phyloP scores from a whole-genome alignment of 371 early-diverging fungal species.

The Cokeromyces recurvatus region DNA sequence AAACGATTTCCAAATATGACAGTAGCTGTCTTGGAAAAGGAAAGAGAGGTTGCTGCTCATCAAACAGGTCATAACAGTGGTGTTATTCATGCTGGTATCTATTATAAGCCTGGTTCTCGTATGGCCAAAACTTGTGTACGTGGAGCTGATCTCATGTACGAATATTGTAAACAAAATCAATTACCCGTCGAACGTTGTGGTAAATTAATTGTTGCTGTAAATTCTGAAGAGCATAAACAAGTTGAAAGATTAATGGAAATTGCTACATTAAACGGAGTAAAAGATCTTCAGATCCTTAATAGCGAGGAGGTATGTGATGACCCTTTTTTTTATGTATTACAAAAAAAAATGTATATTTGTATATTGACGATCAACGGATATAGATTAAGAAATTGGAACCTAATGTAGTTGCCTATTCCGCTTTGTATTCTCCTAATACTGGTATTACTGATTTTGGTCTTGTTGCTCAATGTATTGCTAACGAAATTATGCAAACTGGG shows the following conservation, averaged over 20 bases:
- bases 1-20: constrained; percentile 45
- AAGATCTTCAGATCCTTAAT: constrained; percentile 37
- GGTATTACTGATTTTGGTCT: constrained; percentile 40
- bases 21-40: constrained; percentile 45
- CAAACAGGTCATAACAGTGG: constrained; percentile 50
- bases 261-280: constrained; percentile 40
- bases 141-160: constrained; percentile 45
- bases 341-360: too few relatives aligned
- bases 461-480: constrained; percentile 34
- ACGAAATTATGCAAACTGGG: constrained; percentile 39
- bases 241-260: constrained; percentile 39
- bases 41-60: constrained; percentile 47
- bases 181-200: constrained; percentile 44
- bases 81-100: constrained; percentile 45
- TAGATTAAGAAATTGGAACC: constrained; percentile 41
- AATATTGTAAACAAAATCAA: constrained; percentile 41
- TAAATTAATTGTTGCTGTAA: constrained; percentile 41
- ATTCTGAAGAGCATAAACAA: constrained; percentile 33
- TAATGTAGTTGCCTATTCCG: constrained; percentile 41
- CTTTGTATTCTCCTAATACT: constrained; percentile 43
- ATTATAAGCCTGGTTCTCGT: constrained; percentile 41
- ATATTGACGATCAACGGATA: not conserved
- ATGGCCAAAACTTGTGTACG: constrained; percentile 46
- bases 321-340: not conserved
- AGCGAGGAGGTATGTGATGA: constrained; percentile 24